Evolutionary conservation across 345 rosid species (phyloP).

Genomic region (Sonneratia alba): DNA sequence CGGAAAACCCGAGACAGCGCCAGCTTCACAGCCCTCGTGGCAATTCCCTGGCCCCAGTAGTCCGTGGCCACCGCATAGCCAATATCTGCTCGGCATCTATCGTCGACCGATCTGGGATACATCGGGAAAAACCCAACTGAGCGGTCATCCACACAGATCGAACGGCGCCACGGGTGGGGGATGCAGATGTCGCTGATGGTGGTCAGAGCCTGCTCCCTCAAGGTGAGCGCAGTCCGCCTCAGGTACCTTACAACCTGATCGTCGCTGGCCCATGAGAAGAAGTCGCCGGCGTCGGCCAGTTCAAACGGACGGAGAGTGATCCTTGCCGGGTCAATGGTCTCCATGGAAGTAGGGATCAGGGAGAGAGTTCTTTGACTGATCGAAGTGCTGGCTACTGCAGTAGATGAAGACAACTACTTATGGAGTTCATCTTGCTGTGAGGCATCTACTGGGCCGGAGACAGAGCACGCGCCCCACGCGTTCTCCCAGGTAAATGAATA

Average conservation of each 20-base stretch:
- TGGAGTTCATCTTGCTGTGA: too few species aligned
- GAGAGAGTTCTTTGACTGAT: not conserved
- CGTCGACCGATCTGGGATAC: slow-evolving; percentile 23
- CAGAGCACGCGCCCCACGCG: too few species aligned
- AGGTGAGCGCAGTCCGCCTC: slow-evolving; percentile 24
- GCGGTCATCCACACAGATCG: slow-evolving; percentile 34
- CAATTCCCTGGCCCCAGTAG: slow-evolving; percentile 42
- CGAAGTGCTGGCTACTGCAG: not conserved
- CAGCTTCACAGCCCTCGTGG: slow-evolving; percentile 25
- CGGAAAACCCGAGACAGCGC: slow-evolving; percentile 22
- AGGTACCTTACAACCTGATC: slow-evolving; percentile 23
- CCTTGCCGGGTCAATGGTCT: slow-evolving; percentile 5
- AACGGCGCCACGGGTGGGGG: slow-evolving; percentile 40
- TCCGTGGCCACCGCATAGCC: slow-evolving; percentile 33
- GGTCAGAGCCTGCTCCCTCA: slow-evolving; percentile 30
- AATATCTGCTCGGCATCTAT: slow-evolving; percentile 21
- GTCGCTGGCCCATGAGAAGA: slow-evolving; percentile 29
- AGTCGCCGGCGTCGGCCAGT: slow-evolving; percentile 29
- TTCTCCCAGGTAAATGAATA: too few species aligned
- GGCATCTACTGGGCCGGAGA: too few species aligned
- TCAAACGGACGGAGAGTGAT: slow-evolving; percentile 8
- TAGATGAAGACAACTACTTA: too few species aligned
- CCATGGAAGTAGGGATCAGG: slow-evolving; percentile 2
- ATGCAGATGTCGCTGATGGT: slow-evolving; percentile 30
- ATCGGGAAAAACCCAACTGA: slow-evolving; percentile 34